These are phyloP conservation scores for Pelargonium nanum DNA, from an alignment of 345 rosid species.

Conservation along the genomic window DNA sequence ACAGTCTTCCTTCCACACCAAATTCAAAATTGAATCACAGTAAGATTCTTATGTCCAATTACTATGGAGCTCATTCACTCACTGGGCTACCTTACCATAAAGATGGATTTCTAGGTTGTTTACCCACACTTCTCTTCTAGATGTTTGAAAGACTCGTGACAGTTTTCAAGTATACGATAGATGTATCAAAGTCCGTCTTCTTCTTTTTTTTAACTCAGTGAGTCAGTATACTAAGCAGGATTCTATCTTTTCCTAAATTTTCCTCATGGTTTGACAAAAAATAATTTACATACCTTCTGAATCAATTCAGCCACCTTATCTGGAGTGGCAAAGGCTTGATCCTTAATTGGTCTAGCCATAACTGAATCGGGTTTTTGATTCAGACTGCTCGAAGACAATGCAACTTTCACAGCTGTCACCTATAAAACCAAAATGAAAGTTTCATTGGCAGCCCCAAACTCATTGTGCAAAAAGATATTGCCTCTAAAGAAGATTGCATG, in stretches of 20 bases:
- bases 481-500: neutral
- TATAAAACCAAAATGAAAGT: slow-evolving; percentile 18
- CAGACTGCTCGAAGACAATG: slow-evolving; percentile 55
- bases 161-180: neutral
- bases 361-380: slow-evolving; percentile 53
- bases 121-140: neutral
- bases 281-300: slow-evolving; percentile 13
- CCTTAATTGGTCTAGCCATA: slow-evolving; percentile 81
- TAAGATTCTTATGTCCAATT: neutral
- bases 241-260: neutral
- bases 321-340: slow-evolving; percentile 92
- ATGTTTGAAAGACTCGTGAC: neutral
- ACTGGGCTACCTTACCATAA: neutral
- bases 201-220: neutral
- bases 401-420: slow-evolving; percentile 90
- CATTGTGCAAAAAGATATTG: neutral
- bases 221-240: neutral
- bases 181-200: neutral
- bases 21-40: neutral
- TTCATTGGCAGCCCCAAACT: neutral
- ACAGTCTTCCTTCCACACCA: no score
- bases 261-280: neutral
- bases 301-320: slow-evolving; percentile 93
- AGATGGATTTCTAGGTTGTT: neutral
- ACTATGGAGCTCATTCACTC: neutral